Percentiles rank a stretch among this genome's conserved stretches.
Conservation (phyloP, 129 eudicot genomes). For the Arctium minus region DNA sequence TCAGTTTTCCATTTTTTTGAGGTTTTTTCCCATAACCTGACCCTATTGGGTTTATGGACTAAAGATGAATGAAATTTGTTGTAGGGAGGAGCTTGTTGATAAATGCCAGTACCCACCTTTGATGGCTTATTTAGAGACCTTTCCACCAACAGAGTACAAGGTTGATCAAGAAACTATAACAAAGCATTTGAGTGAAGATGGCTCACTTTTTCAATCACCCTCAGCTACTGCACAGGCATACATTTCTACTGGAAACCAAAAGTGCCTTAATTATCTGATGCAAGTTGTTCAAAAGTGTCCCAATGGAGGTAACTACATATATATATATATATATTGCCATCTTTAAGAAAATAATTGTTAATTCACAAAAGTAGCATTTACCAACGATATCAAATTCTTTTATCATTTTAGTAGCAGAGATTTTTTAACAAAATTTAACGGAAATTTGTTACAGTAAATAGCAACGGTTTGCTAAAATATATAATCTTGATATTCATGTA, state of each 20-base stretch:
- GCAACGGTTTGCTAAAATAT: no score
- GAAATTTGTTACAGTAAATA: no score
- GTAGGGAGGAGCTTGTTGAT: constrained; percentile 40
- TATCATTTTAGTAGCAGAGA: no score
- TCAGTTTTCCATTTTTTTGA: no score
- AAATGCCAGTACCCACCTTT: constrained; percentile 32
- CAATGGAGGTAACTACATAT: constrained; percentile 33
- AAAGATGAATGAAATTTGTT: neutral
- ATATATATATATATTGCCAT: no score
- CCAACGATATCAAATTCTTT: no score
- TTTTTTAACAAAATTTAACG: no score
- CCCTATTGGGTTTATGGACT: neutral
- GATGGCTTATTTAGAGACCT: constrained; percentile 37
- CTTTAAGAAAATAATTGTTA: no score
- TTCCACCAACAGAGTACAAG: constrained; percentile 17
- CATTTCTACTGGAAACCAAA: constrained; percentile 15
- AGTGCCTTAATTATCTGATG: constrained; percentile 40
- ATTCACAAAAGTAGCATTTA: no score
- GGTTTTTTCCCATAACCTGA: no score
- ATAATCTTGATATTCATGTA: no score
- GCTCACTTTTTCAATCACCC: constrained; percentile 58
- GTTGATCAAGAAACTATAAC: constrained; percentile 19
- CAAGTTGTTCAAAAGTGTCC: constrained; percentile 40
- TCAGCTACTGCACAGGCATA: constrained; percentile 53
- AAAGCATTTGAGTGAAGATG: constrained; percentile 36